Percentiles rank a stretch among this genome's conserved stretches.
phyloP scores from a whole-genome alignment of 2,329 filamentous ascomycete species.

The Rasamsonia emersonii region DNA sequence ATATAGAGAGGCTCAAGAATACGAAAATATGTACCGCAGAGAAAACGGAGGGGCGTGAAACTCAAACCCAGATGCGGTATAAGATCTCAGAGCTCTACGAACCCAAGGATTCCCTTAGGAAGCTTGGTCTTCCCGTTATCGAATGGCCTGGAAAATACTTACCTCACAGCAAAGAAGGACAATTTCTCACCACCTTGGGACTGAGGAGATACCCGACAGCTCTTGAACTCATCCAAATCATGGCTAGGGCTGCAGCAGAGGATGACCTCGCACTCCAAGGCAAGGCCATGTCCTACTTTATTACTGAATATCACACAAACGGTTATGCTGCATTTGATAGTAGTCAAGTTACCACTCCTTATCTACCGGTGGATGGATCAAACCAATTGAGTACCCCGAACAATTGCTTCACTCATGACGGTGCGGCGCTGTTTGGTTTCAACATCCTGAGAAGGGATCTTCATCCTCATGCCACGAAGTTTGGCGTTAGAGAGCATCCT shows the following conservation, averaged over 20 bases:
- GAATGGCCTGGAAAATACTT: constrained; percentile 73
- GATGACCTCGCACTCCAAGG: constrained; percentile 50
- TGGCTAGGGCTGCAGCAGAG: constrained; percentile 53
- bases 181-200: constrained; percentile 65
- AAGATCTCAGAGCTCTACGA: constrained; percentile 73
- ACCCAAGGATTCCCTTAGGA: constrained; percentile 61
- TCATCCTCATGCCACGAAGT: constrained; percentile 71
- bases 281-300: constrained; percentile 70
- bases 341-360: constrained; percentile 45
- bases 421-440: constrained; percentile 70
- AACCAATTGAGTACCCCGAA: constrained; percentile 61
- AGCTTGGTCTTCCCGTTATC: constrained; percentile 64
- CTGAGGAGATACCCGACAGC: constrained; percentile 63
- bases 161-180: constrained; percentile 59
- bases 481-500: constrained; percentile 78
- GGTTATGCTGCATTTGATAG: constrained; percentile 61
- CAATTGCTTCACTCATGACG: constrained; percentile 74
- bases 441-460: constrained; percentile 66
- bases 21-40: constrained; percentile 80
- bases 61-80: constrained; percentile 50
- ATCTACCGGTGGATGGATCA: constrained; percentile 63
- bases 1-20: constrained; percentile 67
- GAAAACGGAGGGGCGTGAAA: constrained; percentile 45
- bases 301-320: constrained; percentile 69
- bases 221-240: constrained; percentile 67